Conservation (phyloP, 75 land plant genomes). For the Cryptomeria japonica region DNA sequence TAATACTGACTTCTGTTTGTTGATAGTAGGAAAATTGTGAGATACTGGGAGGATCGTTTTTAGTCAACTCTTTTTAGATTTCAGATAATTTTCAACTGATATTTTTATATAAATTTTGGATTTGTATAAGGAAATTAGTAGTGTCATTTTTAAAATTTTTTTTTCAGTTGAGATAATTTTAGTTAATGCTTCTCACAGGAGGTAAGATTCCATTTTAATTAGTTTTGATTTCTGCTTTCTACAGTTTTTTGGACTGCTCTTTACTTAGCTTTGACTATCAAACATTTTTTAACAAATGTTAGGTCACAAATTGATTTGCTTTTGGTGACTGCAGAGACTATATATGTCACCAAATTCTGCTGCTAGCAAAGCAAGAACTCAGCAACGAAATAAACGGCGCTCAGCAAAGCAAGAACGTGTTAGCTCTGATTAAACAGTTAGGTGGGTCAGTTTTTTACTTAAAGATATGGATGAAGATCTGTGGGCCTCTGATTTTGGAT, state of each 20-base stretch:
- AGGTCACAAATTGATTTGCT: background rate
- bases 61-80: background rate
- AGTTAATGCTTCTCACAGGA: background rate
- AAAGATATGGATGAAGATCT: background rate
- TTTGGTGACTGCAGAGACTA: constrained; percentile 57
- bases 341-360: constrained; percentile 73
- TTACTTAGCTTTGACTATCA: background rate
- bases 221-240: background rate
- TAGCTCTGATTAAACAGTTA: background rate
- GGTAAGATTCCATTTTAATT: background rate
- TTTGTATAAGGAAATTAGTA: background rate
- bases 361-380: constrained; percentile 73
- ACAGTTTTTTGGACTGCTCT: background rate
- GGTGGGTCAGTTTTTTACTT: background rate
- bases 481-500: background rate
- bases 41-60: background rate
- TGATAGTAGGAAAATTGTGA: background rate
- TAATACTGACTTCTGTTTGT: background rate
- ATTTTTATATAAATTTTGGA: background rate
- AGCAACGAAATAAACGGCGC: constrained; percentile 66
- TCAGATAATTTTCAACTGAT: no score
- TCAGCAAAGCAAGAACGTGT: constrained; percentile 48
- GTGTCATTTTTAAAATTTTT: no score
- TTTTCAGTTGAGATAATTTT: no score
- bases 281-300: background rate